phyloP scores from a whole-genome alignment of 2,329 filamentous ascomycete genomes.

The Monilinia polystroma region DNA sequence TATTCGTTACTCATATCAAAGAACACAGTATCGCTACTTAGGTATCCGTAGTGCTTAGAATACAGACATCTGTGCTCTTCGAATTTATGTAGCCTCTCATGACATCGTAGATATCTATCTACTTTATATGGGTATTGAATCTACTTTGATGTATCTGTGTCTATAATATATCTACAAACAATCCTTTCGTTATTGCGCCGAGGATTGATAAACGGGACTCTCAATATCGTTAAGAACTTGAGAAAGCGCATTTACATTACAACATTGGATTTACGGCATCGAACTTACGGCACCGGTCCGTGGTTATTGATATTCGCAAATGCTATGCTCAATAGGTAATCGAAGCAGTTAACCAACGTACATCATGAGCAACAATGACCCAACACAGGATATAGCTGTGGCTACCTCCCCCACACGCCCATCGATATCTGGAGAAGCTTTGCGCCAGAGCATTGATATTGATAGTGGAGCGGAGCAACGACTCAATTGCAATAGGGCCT shows the following conservation, averaged over 20 bases:
- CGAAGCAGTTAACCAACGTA: constrained; percentile 16
- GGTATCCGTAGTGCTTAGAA: constrained; percentile 15
- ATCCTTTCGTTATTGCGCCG: constrained; percentile 1
- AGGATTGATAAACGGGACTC: not conserved
- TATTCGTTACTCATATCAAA: constrained; percentile 10
- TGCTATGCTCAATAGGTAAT: constrained; percentile 26
- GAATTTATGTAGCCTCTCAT: constrained; percentile 7
- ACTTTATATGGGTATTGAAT: not conserved
- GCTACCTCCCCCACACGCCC: constrained; percentile 26
- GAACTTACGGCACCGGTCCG: not conserved
- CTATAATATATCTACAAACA: not conserved
- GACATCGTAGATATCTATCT: not conserved
- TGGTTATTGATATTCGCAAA: constrained; percentile 3
- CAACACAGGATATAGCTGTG: constrained; percentile 28
- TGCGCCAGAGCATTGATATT: constrained; percentile 19
- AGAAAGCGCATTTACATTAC: not conserved
- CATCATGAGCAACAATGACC: constrained; percentile 38
- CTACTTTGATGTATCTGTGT: constrained; percentile 2
- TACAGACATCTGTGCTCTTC: constrained; percentile 21
- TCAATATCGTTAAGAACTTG: not conserved
- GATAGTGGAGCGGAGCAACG: constrained; percentile 19
- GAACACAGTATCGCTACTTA: constrained; percentile 18
- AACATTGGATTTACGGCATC: not conserved
- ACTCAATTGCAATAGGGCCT: constrained; percentile 31
- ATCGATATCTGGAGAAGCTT: constrained; percentile 24